These are phyloP conservation scores for Aspergillus egyptiacus DNA, from an alignment of 495 filamentous ascomycete species.

Conservation along the genomic window DNA sequence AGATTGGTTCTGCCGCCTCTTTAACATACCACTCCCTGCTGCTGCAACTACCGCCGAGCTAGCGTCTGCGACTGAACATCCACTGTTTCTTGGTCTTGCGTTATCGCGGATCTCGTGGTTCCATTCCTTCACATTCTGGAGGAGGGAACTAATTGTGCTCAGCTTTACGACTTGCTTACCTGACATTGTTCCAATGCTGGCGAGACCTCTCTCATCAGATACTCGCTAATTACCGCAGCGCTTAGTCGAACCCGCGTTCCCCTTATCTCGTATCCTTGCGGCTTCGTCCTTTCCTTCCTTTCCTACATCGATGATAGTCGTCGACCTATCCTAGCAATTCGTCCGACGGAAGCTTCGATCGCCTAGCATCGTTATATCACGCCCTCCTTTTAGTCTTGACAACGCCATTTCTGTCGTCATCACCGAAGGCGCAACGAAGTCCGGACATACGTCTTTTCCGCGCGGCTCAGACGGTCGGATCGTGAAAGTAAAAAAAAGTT, in stretches of 20 bases:
- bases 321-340: constrained; percentile 10
- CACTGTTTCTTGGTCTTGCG: constrained; percentile 18
- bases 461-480: constrained; percentile 10
- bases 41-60: constrained; percentile 15
- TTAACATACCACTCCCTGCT: constrained; percentile 14
- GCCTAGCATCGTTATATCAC: constrained; percentile 8
- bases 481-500: neutral
- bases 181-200: constrained; percentile 9
- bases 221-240: constrained; percentile 9
- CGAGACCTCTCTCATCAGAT: constrained; percentile 16
- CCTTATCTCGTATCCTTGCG: constrained; percentile 16
- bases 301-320: constrained; percentile 14
- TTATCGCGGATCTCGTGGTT: constrained; percentile 19
- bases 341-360: constrained; percentile 15
- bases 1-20: constrained; percentile 27
- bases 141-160: constrained; percentile 11
- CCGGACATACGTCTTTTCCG: neutral
- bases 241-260: constrained; percentile 4
- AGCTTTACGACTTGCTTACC: constrained; percentile 6
- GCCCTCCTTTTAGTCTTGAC: constrained; percentile 2
- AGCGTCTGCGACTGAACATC: constrained; percentile 21
- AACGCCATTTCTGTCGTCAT: constrained; percentile 1
- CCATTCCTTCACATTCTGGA: constrained; percentile 17
- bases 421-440: neutral
- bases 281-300: constrained; percentile 12